These are phyloP conservation scores for Tricholoma terreum DNA, from an alignment of 768 basidiomycete genomes.

Conservation along the genomic window DNA sequence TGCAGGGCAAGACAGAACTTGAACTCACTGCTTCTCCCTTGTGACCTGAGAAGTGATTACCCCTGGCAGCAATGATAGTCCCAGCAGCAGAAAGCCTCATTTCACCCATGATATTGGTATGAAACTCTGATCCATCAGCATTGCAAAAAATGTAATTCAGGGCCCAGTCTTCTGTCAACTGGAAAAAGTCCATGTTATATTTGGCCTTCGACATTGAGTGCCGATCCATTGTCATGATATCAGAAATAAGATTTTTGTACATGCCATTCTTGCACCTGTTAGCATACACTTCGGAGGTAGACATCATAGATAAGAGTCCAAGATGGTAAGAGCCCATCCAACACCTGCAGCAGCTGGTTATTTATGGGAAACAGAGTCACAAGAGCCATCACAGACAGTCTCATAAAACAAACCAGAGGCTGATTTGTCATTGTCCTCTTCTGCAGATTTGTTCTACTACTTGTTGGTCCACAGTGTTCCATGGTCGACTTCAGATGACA, in stretches of 20 bases:
- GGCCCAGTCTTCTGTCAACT: neutral
- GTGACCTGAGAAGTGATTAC: neutral
- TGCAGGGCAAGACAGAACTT: too few species aligned
- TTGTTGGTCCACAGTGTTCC: too few species aligned
- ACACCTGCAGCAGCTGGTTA: too few species aligned
- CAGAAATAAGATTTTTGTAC: neutral
- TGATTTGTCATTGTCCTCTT: too few species aligned
- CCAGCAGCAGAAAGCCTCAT: neutral
- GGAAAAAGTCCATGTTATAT: neutral
- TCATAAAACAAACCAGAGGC: too few species aligned
- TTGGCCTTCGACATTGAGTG: neutral
- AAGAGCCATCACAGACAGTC: too few species aligned
- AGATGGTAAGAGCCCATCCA: too few species aligned
- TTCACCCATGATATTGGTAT: slow-evolving; percentile 1
- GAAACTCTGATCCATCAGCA: neutral
- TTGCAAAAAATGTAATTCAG: slow-evolving; percentile 1
- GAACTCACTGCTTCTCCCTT: neutral
- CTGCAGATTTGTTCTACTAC: too few species aligned
- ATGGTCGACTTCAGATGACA: too few species aligned
- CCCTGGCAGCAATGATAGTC: slow-evolving; percentile 1
- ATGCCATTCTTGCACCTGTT: neutral
- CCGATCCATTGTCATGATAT: neutral
- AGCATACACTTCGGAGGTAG: too few species aligned
- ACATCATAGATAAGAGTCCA: too few species aligned
- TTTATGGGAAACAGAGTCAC: too few species aligned